Evolutionary conservation across 805 yeast species (phyloP), one percentile per base, ranked within the genome.

Genomic region (Saturnispora saitoi): DNA sequence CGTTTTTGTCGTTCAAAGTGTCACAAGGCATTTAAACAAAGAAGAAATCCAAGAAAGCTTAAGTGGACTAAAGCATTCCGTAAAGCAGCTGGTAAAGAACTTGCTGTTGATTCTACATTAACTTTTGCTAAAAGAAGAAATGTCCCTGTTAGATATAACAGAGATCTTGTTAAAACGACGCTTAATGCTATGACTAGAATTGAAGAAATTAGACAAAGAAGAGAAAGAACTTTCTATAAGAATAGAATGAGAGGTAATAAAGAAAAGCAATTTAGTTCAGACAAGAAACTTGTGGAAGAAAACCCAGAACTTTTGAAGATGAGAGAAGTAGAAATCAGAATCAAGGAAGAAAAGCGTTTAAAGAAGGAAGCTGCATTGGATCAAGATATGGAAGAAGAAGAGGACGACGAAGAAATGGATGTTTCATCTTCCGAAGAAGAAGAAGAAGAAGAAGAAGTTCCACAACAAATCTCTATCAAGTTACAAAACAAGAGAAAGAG

Each of bases 41-140:
- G 96, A 76, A 83, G 99, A 70, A 93, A 93, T 73, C 99, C 99
- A 59, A 83, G 99, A 73, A 93, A 93, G 70, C 81, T 90, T 70
- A 86, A 79, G 71, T 93, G 99, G 99, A 93, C 99, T 49, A 93
- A 93, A 69, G 98, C 99, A 1, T 93, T 93, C 78, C 81, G 99
- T 72, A 93, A 93, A 69, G 95, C 98, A 53, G 98, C 98, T 41
- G 99, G 99, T 62, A 93, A 93, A 69, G 99, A 93, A 67, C 78
- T 93, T 75, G 96, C 95, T 22, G 98, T 93, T 50, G 99, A 93
- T 64, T 85, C 96, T 4, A 90, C 99, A 4, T 77, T 93, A 62
- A 86, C 98, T 0, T 93, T 93, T 69, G 95, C 96, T 51, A 90
- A 95, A 57, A 87, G 97, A 73, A 86, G 99, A 76, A 90, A 93